Evolutionary conservation across 2,329 filamentous ascomycete species (phyloP), one percentile per base, ranked within the genome.

Genomic region (Botryotinia convoluta): DNA sequence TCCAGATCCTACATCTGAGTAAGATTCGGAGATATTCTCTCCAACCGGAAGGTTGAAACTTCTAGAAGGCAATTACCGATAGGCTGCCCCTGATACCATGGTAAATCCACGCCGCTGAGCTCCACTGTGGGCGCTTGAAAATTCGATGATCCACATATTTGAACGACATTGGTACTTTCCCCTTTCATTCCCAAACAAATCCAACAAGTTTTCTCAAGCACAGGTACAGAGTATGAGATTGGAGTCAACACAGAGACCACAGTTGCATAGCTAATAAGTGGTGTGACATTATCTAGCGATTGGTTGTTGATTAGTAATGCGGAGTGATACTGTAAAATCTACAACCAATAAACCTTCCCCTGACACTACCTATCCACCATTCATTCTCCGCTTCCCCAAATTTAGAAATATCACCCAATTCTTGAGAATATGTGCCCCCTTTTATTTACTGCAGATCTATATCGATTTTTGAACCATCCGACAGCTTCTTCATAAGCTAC

Each of bases 11-110:
- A 37, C 64, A 22, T 22, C 29, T 54, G 39, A 65, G 61, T 72
- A 72, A 67, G 26, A 60, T 69, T 51, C 62, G 62, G 63, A 72
- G 37, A 39, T 48, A 35, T 72, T 44, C 65, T 20, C 48, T 26
- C 45, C 48, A 71, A 68, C 62, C 51, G 39, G 62, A 68, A 60
- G 48, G 32, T 68, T 59, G n/a, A 57, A 60, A 59, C 48, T 72
- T 72, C 51, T 60, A 68, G 48, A 68, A 72, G 51, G 29, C n/a
- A 72, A 72, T 72, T 72, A 72, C 71, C 71, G 71, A 60, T 60
- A 57, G 42, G 32, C 29, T 29, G 18, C 62, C 71, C 71, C 62
- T 72, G 35, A 69, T 57, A 35, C 48, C 65, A 69, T 69, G 65
- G 48, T 54, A 67, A 67, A 57, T 42, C 48, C 20, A 57, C 48